Percentiles rank a stretch among this genome's conserved stretches.
Evolutionary conservation across 2,329 filamentous ascomycete species (phyloP).

Genomic region (Claviceps spartinae): DNA sequence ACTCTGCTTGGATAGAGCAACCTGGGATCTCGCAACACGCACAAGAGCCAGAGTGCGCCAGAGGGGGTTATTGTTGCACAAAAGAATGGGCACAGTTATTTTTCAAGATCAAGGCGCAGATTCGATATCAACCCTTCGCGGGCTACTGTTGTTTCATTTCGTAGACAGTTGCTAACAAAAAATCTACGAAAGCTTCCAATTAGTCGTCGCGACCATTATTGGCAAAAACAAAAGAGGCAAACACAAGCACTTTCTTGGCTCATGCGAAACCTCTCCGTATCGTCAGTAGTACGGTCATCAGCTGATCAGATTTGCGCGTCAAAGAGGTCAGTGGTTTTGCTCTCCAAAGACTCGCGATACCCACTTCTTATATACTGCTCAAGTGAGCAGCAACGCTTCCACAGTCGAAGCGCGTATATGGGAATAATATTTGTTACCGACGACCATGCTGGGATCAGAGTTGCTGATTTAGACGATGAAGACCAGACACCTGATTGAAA

Average conservation of each 20-base stretch:
- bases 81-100: too few relatives aligned
- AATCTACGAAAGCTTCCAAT: neutral
- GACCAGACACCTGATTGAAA: neutral
- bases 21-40: neutral
- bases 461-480: neutral
- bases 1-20: neutral
- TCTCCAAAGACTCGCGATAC: neutral
- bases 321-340: neutral
- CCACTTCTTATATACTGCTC: neutral
- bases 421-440: neutral
- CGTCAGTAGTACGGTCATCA: constrained; percentile 1
- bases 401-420: neutral
- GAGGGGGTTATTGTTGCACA: too few relatives aligned
- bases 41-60: neutral
- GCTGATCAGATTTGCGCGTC: neutral
- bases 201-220: neutral
- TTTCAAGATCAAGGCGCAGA: neutral
- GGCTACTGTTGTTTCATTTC: too few relatives aligned
- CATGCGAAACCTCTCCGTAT: neutral
- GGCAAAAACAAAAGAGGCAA: neutral
- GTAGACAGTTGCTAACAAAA: neutral
- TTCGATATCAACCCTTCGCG: neutral
- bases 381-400: neutral
- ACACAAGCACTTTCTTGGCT: neutral
- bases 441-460: neutral